A percentile compares a stretch with the other conserved stretches of the same genome.
These are phyloP conservation scores for Cercospora berteroae DNA, from an alignment of 2,329 filamentous ascomycete genomes.

Conservation along the genomic window DNA sequence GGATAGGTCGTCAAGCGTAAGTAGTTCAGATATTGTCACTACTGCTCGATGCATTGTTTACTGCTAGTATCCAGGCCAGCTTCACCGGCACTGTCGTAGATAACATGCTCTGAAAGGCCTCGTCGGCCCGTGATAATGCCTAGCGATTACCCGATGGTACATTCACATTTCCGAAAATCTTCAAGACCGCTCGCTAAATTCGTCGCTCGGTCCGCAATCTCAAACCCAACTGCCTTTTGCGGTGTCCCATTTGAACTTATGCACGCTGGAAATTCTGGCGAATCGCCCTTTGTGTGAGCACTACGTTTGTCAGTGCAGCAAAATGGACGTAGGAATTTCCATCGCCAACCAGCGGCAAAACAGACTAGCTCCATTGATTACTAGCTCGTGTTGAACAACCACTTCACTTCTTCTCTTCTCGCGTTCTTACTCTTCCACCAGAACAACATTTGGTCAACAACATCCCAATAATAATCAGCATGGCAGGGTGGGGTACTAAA, in stretches of 20 bases:
- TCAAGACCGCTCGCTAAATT: neutral
- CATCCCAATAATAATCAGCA: neutral
- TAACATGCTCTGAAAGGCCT: neutral
- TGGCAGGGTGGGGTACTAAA: conserved; percentile 19
- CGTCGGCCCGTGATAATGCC: neutral
- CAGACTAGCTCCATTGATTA: neutral
- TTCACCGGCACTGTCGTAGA: neutral
- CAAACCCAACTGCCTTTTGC: neutral
- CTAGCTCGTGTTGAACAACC: neutral
- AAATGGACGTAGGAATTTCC: neutral
- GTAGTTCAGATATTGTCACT: neutral
- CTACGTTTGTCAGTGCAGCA: neutral
- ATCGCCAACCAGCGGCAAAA: neutral
- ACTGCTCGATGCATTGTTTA: neutral
- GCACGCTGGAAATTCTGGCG: neutral
- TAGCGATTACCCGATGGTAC: neutral
- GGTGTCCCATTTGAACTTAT: neutral
- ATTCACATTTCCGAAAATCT: neutral
- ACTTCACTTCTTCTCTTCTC: neutral
- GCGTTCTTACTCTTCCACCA: neutral
- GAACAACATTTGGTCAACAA: neutral
- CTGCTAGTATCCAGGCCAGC: neutral
- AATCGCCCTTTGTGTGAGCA: neutral
- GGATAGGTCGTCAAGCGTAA: neutral
- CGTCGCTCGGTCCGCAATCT: neutral